A percentile compares a stretch with the other conserved stretches of the same genome.
These are phyloP conservation scores for Polygonum maritimum DNA, from an alignment of 148 eudicot genomes.

Conservation along the genomic window DNA sequence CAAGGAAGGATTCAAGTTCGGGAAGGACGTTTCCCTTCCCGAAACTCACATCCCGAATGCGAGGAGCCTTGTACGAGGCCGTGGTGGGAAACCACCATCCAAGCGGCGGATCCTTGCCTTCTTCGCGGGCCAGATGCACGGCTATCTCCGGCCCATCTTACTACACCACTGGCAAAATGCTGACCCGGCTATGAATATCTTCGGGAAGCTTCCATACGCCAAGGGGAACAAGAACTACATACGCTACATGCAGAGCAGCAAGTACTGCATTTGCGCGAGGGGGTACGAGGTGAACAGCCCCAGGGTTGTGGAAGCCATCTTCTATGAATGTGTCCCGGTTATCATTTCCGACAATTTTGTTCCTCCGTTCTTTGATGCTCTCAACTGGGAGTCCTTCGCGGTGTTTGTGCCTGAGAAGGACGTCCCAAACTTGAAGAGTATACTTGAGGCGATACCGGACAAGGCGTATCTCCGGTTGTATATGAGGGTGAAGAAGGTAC, in stretches of 20 bases:
- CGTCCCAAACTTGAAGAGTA: constrained; percentile 50
- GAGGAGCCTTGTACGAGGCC: constrained; percentile 27
- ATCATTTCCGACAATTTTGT: constrained; percentile 61
- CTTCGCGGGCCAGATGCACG: constrained; percentile 70
- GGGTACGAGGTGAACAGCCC: constrained; percentile 67
- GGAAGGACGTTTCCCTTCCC: constrained; percentile 69
- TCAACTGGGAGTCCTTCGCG: constrained; percentile 67
- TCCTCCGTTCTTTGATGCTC: constrained; percentile 56
- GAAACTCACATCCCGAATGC: constrained; percentile 42
- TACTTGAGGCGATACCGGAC: constrained; percentile 41
- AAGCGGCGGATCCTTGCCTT: constrained; percentile 46
- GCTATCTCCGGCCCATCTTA: constrained; percentile 44
- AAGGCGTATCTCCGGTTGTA: constrained; percentile 47
- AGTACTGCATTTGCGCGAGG: constrained; percentile 59
- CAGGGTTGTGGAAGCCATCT: constrained; percentile 61
- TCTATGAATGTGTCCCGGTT: constrained; percentile 63
- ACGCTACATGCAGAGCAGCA: constrained; percentile 56
- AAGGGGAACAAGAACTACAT: constrained; percentile 46
- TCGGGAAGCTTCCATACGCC: constrained; percentile 28
- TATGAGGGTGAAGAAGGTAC: constrained; percentile 57
- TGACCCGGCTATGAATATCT: constrained; percentile 46
- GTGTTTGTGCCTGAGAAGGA: constrained; percentile 61
- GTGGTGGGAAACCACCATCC: constrained; percentile 47
- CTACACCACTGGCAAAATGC: constrained; percentile 44
- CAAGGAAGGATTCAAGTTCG: constrained; percentile 45